Evolutionary conservation across 2,329 filamentous ascomycete genomes (phyloP).

Genomic region (Simplicillium aogashimaense): DNA sequence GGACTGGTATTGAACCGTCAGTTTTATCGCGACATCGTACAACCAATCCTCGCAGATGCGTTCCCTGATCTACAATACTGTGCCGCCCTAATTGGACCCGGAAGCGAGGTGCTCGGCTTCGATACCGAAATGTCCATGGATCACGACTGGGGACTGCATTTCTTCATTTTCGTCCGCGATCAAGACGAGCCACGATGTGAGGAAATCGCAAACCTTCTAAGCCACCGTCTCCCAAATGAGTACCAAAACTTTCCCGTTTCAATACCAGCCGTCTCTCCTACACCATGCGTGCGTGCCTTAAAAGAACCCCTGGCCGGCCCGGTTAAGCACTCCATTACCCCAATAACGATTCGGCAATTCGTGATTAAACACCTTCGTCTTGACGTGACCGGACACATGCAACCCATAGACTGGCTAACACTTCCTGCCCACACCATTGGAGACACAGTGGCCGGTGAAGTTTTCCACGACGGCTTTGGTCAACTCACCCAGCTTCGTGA

Average conservation of each 20-base stretch:
- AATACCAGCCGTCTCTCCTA: not conserved
- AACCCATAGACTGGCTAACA: constrained; percentile 1
- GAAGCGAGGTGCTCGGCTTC: constrained; percentile 4
- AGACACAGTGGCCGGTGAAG: constrained; percentile 1
- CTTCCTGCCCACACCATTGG: constrained; percentile 1
- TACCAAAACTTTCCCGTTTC: not conserved
- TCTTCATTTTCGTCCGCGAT: constrained; percentile 2
- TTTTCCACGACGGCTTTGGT: not conserved
- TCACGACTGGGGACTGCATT: constrained; percentile 4
- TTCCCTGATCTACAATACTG: constrained; percentile 2
- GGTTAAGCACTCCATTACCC: constrained; percentile 2
- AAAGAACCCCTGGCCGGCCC: not conserved
- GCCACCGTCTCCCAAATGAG: not conserved
- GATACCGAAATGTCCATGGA: constrained; percentile 5
- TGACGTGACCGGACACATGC: not conserved
- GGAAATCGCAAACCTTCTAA: constrained; percentile 1
- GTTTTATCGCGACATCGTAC: constrained; percentile 2
- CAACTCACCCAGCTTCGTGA: not conserved
- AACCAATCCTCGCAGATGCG: not conserved
- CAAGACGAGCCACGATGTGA: not conserved
- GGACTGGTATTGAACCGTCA: not conserved
- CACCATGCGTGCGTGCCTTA: not conserved
- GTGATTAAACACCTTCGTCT: constrained; percentile 1
- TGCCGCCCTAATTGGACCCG: constrained; percentile 4
- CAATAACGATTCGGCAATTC: constrained; percentile 1